Percentiles rank a stretch among this genome's conserved stretches.
Conservation (phyloP, 1,284 basidiomycete species). For the Puccinia coronata region DNA sequence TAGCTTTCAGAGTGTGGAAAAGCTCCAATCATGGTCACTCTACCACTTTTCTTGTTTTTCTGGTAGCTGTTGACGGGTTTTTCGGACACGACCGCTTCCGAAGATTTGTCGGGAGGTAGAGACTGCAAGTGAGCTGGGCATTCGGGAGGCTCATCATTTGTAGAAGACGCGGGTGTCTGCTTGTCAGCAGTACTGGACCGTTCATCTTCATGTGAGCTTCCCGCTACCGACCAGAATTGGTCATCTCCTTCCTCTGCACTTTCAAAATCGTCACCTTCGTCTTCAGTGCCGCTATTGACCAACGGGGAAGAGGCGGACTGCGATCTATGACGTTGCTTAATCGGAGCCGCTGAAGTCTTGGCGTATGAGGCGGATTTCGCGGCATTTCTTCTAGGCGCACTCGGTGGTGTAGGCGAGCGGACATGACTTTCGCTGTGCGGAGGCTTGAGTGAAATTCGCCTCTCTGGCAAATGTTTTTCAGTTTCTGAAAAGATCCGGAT, state of each 20-base stretch:
- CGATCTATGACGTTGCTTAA: background rate
- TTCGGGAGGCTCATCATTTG: background rate
- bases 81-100: background rate
- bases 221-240: slow-evolving; percentile 24
- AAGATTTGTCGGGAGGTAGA: background rate
- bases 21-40: slow-evolving; percentile 33
- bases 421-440: background rate
- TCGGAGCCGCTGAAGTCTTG: background rate
- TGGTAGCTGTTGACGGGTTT: background rate
- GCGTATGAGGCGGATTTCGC: background rate
- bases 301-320: background rate
- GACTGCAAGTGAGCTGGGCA: no score
- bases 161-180: no score
- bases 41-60: background rate
- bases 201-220: background rate
- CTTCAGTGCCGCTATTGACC: background rate
- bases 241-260: slow-evolving; percentile 47
- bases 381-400: background rate
- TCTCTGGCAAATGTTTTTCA: background rate
- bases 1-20: slow-evolving; percentile 43
- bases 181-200: background rate
- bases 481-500: background rate
- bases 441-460: no score
- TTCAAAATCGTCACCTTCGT: slow-evolving; percentile 37
- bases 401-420: background rate